Percentiles rank a stretch among this genome's conserved stretches.
Evolutionary conservation across 805 yeast genomes (phyloP).

Genomic region (Hyphopichia homilentoma): DNA sequence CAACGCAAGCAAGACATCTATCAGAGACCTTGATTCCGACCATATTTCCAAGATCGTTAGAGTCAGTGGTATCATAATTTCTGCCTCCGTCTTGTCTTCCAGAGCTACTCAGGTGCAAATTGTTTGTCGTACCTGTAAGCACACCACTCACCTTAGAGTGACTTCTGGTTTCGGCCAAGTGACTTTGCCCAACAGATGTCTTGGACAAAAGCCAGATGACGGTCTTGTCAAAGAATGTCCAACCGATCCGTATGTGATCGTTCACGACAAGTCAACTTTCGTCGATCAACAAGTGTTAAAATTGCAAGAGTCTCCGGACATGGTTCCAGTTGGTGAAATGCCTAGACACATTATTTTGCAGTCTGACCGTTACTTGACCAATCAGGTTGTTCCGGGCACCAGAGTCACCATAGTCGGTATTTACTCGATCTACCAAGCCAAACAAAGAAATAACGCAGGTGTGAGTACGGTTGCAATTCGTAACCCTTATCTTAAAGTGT

Average conservation of each 20-base stretch:
- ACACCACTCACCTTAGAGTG: conserved; percentile 62
- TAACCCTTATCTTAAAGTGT: conserved; percentile 82
- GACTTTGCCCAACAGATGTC: conserved; percentile 65
- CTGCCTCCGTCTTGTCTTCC: conserved; percentile 83
- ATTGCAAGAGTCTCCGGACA: conserved; percentile 95
- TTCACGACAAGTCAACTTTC: conserved; percentile 90
- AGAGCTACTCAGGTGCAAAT: conserved; percentile 81
- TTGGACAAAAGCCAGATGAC: conserved; percentile 38
- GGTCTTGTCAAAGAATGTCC: conserved; percentile 71
- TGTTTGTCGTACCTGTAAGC: conserved; percentile 85
- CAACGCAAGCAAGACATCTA: conserved; percentile 64
- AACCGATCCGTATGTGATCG: conserved; percentile 86
- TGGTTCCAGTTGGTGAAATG: conserved; percentile 98
- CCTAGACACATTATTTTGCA: conserved; percentile 89
- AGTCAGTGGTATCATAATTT: conserved; percentile 88
- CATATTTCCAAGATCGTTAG: conserved; percentile 87
- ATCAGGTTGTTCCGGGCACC: conserved; percentile 91
- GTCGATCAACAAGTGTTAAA: conserved; percentile 93
- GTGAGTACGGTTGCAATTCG: conserved; percentile 78
- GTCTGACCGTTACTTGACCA: conserved; percentile 85
- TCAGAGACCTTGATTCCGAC: conserved; percentile 81
- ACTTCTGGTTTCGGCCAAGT: conserved; percentile 69
- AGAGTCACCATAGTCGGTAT: conserved; percentile 90
- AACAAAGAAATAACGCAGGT: conserved; percentile 43
- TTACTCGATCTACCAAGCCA: conserved; percentile 79